Conservation (phyloP, 352 stramenopile species). For the Globisporangium perplexum region DNA sequence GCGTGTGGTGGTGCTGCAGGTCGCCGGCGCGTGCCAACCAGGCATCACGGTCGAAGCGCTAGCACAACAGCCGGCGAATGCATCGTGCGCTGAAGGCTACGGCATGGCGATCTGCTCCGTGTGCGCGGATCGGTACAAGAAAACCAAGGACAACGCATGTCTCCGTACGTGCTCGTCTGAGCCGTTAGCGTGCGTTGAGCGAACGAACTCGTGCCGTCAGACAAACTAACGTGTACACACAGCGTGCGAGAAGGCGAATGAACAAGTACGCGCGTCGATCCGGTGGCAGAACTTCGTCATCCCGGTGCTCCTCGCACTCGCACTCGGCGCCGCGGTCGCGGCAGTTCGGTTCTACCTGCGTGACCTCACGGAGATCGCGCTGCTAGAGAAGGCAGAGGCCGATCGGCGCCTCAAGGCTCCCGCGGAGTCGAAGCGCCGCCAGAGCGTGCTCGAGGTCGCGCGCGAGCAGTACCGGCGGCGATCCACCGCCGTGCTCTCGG, state of each 20-base stretch:
- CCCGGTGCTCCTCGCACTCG: constrained; percentile 40
- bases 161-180: constrained; percentile 30
- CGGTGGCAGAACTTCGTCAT: constrained; percentile 76
- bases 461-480: constrained; percentile 21
- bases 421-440: constrained; percentile 6
- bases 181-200: not conserved
- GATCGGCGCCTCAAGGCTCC: constrained; percentile 41
- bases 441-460: constrained; percentile 18
- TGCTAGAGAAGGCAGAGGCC: constrained; percentile 55
- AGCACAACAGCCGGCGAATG: constrained; percentile 10
- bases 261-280: constrained; percentile 39
- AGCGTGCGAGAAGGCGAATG: constrained; percentile 53
- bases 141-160: constrained; percentile 44
- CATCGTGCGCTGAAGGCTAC: constrained; percentile 44
- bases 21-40: constrained; percentile 37
- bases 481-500: constrained; percentile 14
- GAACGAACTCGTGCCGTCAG: not conserved
- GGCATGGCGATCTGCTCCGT: constrained; percentile 66
- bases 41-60: constrained; percentile 40
- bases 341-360: constrained; percentile 45
- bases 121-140: constrained; percentile 50
- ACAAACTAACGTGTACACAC: not conserved
- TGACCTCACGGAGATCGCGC: constrained; percentile 50
- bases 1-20: constrained; percentile 8
- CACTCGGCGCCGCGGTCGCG: constrained; percentile 22